Evolutionary conservation across 805 yeast genomes (phyloP), one percentile per base, ranked within the genome.

Genomic region (Myxozyma sirexii): DNA sequence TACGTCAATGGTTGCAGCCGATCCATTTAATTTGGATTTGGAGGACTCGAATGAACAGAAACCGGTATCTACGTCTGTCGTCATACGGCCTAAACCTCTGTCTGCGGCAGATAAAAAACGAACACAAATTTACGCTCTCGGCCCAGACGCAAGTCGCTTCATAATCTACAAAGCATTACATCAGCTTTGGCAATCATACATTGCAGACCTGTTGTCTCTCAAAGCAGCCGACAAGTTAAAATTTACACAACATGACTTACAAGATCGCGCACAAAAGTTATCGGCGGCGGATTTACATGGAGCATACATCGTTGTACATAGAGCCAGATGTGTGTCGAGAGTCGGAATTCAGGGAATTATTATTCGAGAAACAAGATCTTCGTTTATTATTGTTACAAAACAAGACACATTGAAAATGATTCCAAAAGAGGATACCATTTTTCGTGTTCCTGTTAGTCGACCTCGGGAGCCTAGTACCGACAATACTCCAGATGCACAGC

Each of bases 261-360:
- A 59, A 21, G 58, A 54, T 4, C 24, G 19, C 15, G 56, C 63
- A n/a, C 39, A 57, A 7, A 55, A 54, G 19, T 56, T 60, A 3
- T 48, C 63, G 21, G 43, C 58, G 2, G 66, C 66, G 19, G 66
- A 62, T 38, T 37, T 56, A 4, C 66, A 62, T 29, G 66, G 66
- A 31, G 63, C 66, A 17, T 56, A 15, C 15, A 33, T 60, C 17
- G 12, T 15, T n/a, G 66, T 60, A 10, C 17, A 17, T 3, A 38
- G 62, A 19, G 29, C 52, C 3, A 35, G 29, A 17, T 62, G 66
- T 33, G 56, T 54, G 12, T 27, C 61, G 15, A 27, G 66, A 35
- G 66, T 62, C 1, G 58, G 61, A 0, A 41, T 60, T 6, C 24
- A 27, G 12, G 66, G 66, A 15, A 56, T 62, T 19, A 27, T 62